Evolutionary conservation across 202 grass and related monocot genomes (phyloP).

Genomic region (Dendrocalamus latiflorus): DNA sequence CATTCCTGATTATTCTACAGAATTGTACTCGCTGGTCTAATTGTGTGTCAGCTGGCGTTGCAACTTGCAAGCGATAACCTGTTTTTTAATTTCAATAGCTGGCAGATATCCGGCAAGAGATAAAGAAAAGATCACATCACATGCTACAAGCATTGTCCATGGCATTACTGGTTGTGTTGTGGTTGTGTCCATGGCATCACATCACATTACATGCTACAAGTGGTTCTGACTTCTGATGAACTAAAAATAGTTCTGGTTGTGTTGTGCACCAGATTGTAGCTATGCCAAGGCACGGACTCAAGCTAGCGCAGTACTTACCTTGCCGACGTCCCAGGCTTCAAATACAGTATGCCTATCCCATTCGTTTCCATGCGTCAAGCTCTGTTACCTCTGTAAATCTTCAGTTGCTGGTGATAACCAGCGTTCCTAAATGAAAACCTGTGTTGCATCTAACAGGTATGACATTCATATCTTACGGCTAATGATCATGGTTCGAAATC

Average conservation of each 20-base stretch:
- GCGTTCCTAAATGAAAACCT: too few relatives aligned
- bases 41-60: neutral
- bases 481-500: too few relatives aligned
- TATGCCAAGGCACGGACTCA: neutral
- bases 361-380: too few relatives aligned
- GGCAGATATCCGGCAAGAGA: neutral
- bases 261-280: neutral
- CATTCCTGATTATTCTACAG: too few relatives aligned
- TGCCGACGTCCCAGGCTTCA: neutral
- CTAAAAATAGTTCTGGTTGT: too few relatives aligned
- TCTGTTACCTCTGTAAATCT: too few relatives aligned
- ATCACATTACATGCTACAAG: too few relatives aligned
- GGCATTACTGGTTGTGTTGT: too few relatives aligned
- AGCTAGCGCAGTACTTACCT: neutral
- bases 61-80: neutral
- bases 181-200: too few relatives aligned
- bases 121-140: neutral
- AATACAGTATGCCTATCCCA: neutral
- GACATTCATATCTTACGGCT: too few relatives aligned
- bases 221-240: neutral
- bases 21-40: neutral
- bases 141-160: neutral
- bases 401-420: too few relatives aligned
- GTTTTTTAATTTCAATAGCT: neutral
- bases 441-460: too few relatives aligned